phyloP scores from a whole-genome alignment of 106 monocot genomes.

The Dendrobium huoshanense region DNA sequence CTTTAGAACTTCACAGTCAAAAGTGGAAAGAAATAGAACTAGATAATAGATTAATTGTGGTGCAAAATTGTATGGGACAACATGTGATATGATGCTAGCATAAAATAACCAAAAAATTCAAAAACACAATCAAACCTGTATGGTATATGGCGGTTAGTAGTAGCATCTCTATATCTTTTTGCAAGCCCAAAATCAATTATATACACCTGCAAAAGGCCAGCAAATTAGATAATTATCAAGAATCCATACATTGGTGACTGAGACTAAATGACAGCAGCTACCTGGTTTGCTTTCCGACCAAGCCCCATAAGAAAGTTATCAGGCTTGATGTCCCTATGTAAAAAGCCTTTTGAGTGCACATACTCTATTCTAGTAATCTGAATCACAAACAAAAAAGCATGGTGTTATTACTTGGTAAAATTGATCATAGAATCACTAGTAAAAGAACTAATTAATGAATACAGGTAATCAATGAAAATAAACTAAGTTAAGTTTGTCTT shows the following conservation, averaged over 20 bases:
- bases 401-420: not conserved
- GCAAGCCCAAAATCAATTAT: conserved; percentile 99
- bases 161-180: conserved; percentile 83
- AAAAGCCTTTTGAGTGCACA: conserved; percentile 82
- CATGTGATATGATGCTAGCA: not conserved
- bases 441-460: not conserved
- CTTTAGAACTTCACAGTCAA: not conserved
- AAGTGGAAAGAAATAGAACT: not conserved
- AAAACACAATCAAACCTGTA: conserved; percentile 47
- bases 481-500: not conserved
- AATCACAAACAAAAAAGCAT: not conserved
- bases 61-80: not conserved
- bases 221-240: not conserved
- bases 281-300: conserved; percentile 97
- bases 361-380: conserved; percentile 97
- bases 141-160: conserved; percentile 64
- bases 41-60: not conserved
- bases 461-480: not conserved
- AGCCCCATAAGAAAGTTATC: conserved; percentile 99
- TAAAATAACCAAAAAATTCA: not conserved
- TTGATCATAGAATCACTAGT: conserved; percentile 3
- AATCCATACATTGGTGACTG: not conserved
- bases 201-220: conserved; percentile 54
- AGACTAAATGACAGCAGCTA: conserved; percentile 4
- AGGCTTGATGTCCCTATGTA: conserved; percentile 97